A percentile compares a stretch with the other conserved stretches of the same genome.
phyloP scores from a whole-genome alignment of 140 eudicot species.

The Flaveria floridana region DNA sequence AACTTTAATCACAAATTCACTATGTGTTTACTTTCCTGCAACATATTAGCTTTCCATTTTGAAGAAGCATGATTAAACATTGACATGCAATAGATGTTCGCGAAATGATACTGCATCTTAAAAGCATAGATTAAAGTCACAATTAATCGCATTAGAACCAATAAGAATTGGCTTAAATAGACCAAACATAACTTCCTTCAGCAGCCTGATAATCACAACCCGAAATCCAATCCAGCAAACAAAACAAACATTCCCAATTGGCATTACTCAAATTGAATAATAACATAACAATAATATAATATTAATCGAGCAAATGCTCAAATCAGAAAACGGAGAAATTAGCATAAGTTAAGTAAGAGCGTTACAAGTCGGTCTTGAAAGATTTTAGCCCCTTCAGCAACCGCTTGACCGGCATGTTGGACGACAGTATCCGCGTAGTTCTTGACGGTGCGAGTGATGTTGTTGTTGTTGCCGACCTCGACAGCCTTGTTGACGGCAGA shows the following conservation, averaged over 20 bases:
- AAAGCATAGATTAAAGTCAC: constrained; percentile 6
- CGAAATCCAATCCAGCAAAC: constrained; percentile 19
- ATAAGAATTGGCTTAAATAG: constrained; percentile 1
- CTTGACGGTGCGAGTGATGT: constrained; percentile 70
- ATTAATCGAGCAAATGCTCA: not conserved
- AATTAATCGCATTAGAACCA: not conserved
- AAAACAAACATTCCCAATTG: constrained; percentile 17
- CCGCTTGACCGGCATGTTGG: constrained; percentile 97
- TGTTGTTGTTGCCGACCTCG: constrained; percentile 90
- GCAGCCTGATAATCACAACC: not conserved
- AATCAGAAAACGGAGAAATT: not conserved
- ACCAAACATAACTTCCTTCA: constrained; percentile 8
- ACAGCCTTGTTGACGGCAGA: constrained; percentile 92
- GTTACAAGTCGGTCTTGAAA: constrained; percentile 75
- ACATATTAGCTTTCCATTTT: not conserved
- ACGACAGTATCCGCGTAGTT: constrained; percentile 83
- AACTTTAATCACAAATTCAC: constrained; percentile 8
- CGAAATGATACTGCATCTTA: not conserved
- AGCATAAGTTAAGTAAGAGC: constrained; percentile 11
- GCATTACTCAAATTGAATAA: not conserved
- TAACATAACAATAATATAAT: not conserved
- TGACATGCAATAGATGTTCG: constrained; percentile 2
- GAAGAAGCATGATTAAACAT: not conserved
- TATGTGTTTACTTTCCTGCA: not conserved
- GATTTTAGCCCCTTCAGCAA: constrained; percentile 91